These are phyloP conservation scores for Thermomyces lanuginosus DNA, from an alignment of 2,329 filamentous ascomycete genomes.

Conservation along the genomic window DNA sequence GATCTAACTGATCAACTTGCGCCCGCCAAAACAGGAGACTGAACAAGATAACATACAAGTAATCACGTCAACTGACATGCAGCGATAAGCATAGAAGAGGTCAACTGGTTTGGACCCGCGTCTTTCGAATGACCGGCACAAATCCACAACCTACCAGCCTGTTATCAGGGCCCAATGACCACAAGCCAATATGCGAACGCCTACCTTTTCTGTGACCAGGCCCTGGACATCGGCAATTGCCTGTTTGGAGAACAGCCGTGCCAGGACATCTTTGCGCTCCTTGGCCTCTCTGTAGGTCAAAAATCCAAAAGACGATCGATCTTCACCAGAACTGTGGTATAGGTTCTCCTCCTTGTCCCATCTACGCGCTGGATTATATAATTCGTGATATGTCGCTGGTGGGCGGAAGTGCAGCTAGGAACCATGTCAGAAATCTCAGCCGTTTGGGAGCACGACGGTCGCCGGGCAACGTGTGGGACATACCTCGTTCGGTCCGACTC, in stretches of 20 bases:
- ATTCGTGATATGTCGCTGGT: conserved; percentile 9
- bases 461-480: not conserved
- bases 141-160: conserved; percentile 3
- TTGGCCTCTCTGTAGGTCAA: conserved; percentile 10
- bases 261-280: conserved; percentile 9
- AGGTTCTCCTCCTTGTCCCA: conserved; percentile 11
- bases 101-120: conserved; percentile 7
- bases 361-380: conserved; percentile 9
- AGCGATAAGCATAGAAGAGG: conserved; percentile 10
- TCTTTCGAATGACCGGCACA: conserved; percentile 8
- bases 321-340: conserved; percentile 12
- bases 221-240: conserved; percentile 8
- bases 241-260: conserved; percentile 9
- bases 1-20: conserved; percentile 1
- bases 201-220: conserved; percentile 10
- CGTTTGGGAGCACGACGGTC: not conserved
- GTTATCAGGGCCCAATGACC: no score
- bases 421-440: not conserved
- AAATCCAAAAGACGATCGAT: conserved; percentile 8
- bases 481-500: conserved; percentile 12
- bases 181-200: no score
- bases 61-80: conserved; percentile 12
- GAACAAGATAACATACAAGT: conserved; percentile 3
- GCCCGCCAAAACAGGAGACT: not conserved
- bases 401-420: conserved; percentile 10